phyloP scores from a whole-genome alignment of 306 rosid species.

The Vigna nakashimae region DNA sequence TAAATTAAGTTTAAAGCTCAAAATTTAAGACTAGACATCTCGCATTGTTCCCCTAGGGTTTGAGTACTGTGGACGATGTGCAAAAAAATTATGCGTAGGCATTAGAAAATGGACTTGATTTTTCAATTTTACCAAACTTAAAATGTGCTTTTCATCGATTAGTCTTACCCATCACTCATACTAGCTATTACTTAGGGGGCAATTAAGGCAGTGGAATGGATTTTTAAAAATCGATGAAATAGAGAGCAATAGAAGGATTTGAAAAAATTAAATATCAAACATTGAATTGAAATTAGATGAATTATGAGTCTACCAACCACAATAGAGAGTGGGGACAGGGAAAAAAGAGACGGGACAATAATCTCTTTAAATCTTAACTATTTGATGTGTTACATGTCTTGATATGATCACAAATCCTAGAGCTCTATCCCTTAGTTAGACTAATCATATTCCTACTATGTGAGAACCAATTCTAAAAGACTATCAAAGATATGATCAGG shows the following conservation, averaged over 20 bases:
- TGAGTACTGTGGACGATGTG: neutral
- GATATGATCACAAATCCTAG: neutral
- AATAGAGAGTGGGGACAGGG: neutral
- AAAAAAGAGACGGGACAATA: neutral
- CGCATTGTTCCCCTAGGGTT: slow-evolving; percentile 3
- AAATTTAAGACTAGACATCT: no score
- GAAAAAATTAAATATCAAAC: neutral
- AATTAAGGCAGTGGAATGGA: neutral
- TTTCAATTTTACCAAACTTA: neutral
- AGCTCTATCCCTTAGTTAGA: neutral
- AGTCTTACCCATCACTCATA: neutral
- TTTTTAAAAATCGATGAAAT: slow-evolving; percentile 21
- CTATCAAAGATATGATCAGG: neutral
- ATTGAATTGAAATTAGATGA: neutral
- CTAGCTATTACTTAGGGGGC: neutral
- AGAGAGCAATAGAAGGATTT: neutral
- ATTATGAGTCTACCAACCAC: neutral
- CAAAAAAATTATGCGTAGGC: neutral
- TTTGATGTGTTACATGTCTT: neutral
- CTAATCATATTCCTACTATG: neutral
- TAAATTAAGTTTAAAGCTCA: no score
- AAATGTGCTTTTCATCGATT: neutral
- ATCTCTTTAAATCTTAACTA: neutral
- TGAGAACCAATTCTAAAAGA: neutral
- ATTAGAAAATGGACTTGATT: neutral